phyloP scores from a whole-genome alignment of 2,329 filamentous ascomycete species.

The Colletotrichum orchidophilum region DNA sequence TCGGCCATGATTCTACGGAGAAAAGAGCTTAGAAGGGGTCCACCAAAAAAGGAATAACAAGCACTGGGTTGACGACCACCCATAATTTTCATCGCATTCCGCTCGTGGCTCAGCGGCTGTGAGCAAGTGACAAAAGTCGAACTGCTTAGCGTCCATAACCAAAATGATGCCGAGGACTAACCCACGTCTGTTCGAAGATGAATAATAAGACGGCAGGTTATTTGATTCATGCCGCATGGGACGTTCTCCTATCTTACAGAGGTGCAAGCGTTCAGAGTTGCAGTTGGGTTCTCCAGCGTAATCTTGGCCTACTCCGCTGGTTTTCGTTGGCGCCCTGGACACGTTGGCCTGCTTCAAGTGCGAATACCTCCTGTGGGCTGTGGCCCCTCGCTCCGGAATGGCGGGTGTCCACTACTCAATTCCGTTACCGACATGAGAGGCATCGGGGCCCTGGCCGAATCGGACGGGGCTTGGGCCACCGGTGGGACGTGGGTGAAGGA shows the following conservation, averaged over 20 bases:
- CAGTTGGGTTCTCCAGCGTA: conserved; percentile 7
- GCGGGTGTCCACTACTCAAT: conserved; percentile 27
- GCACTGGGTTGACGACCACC: background rate
- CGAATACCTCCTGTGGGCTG: background rate
- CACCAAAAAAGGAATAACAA: background rate
- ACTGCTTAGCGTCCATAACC: conserved; percentile 4
- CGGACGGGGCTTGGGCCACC: background rate
- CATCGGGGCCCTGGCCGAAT: conserved; percentile 27
- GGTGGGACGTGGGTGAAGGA: background rate
- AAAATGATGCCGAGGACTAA: conserved; percentile 9
- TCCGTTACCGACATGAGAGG: conserved; percentile 29
- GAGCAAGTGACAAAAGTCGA: conserved; percentile 8
- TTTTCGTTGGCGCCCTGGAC: conserved; percentile 21
- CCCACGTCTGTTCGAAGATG: background rate
- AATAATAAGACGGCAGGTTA: background rate
- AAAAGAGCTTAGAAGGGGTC: background rate
- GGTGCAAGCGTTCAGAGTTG: background rate
- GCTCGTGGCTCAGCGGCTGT: background rate
- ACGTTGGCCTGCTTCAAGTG: background rate
- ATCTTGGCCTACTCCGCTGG: conserved; percentile 16
- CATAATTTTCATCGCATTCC: background rate
- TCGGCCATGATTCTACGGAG: background rate
- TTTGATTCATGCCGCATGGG: conserved; percentile 14
- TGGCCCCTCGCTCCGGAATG: conserved; percentile 11
- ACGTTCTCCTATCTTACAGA: conserved; percentile 6